phyloP scores from a whole-genome alignment of 257 asterid species.

The Penstemon newberryi region DNA sequence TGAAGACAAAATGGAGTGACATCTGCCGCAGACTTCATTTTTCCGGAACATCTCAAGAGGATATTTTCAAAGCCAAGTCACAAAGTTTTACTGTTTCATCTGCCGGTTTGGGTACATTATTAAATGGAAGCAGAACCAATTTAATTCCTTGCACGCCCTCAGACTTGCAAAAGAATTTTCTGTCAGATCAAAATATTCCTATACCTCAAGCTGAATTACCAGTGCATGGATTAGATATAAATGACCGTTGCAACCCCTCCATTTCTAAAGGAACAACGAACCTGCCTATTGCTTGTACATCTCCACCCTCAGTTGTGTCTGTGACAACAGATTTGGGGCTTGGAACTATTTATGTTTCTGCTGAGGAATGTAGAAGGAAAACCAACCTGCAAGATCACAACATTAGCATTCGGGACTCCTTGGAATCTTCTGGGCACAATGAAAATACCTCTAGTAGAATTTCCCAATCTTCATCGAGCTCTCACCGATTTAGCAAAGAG shows the following conservation, averaged over 20 bases:
- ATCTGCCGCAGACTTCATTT: slow-evolving; percentile 78
- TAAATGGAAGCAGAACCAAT: slow-evolving; percentile 34
- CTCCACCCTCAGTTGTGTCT: slow-evolving; percentile 35
- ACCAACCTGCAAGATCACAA: slow-evolving; percentile 35
- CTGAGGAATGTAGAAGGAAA: slow-evolving; percentile 34
- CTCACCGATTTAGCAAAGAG: slow-evolving; percentile 41
- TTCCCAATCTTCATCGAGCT: slow-evolving; percentile 40
- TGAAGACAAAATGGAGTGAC: slow-evolving; percentile 80
- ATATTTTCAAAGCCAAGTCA: slow-evolving; percentile 36
- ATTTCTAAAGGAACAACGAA: slow-evolving; percentile 26
- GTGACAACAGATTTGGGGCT: slow-evolving; percentile 84
- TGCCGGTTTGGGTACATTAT: slow-evolving; percentile 30
- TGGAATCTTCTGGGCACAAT: slow-evolving; percentile 42
- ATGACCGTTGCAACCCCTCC: slow-evolving; percentile 30
- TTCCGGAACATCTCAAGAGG: slow-evolving; percentile 38
- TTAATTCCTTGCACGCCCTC: slow-evolving; percentile 32
- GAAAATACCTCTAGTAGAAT: slow-evolving; percentile 40
- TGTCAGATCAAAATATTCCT: slow-evolving; percentile 26
- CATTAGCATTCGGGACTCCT: slow-evolving; percentile 28
- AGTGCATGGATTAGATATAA: slow-evolving; percentile 31
- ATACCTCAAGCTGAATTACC: slow-evolving; percentile 38
- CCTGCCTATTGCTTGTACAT: slow-evolving; percentile 29
- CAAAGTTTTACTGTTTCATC: slow-evolving; percentile 35
- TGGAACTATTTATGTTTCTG: slow-evolving; percentile 55
- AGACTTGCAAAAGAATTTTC: slow-evolving; percentile 37